Evolutionary conservation across 1,284 basidiomycete species (phyloP), one percentile per base, ranked within the genome.

Genomic region (Rhodotorula sp.): DNA sequence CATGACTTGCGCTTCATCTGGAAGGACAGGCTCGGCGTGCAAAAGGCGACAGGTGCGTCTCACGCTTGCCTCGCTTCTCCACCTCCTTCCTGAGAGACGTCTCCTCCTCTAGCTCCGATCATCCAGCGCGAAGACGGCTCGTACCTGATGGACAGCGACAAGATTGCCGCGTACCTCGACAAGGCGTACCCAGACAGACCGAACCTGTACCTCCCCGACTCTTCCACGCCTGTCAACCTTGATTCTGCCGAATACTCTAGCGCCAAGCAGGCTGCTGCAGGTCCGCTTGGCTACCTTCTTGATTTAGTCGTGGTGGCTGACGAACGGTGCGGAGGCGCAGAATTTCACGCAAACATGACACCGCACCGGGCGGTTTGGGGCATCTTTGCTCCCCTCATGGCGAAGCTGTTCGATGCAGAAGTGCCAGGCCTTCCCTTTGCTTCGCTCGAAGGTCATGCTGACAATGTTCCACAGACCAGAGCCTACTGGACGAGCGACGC

Each of bases 161-260:
- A 49, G n/a, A 67, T 68, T 24, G 63, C 65, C 34, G 58, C 59
- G 1, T 71, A 60, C 55, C 59, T 71, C 24, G 70, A 71, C 63
- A 52, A 55, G 27, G 27, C 62, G 2, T 71, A 57, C 51, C 62
- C 66, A 4, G 66, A 67, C 24, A 47, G 62, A 10, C 55, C 47
- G 9, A 67, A 64, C 51, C 55, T 71, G n/a, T 67, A 64, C 59
- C 47, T 71, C 4, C 70, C 70, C 24, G 66, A 60, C 30, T 44
- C 63, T 0, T 9, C 49, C 0, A 13, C 39, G 4, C 58, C 59
- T 1, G 59, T 67, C 49, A 59, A 71, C 51, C 29, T 52, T 34
- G 47, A 30, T 2, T 55, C 55, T 1, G n/a, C 10, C 1, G 66
- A 51, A 39, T 71, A 71, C 55, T 15, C 19, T 2, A 6, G 8